A percentile compares a stretch with the other conserved stretches of the same genome.
These are phyloP conservation scores for Primulina huaijiensis DNA, from an alignment of 257 asterid genomes.

Conservation along the genomic window DNA sequence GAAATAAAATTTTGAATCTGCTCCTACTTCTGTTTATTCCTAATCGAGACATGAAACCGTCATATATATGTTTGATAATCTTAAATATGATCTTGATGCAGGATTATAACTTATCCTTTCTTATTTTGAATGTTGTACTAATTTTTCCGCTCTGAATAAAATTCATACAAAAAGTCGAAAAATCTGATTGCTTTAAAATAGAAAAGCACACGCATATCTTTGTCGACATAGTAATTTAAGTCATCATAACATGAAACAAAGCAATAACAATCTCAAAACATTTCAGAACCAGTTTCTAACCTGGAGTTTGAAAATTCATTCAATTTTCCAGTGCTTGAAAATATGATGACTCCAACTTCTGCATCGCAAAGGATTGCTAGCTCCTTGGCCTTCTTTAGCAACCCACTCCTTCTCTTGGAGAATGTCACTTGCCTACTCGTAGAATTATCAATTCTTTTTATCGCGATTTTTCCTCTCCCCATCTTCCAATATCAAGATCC, in stretches of 20 bases:
- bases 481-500: constrained; percentile 21
- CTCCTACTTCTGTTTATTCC: no score
- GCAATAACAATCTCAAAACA: neutral
- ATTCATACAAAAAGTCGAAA: no score
- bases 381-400: constrained; percentile 54
- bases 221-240: neutral
- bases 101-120: neutral
- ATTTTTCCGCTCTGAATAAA: neutral
- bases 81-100: no score
- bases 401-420: constrained; percentile 51
- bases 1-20: no score
- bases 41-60: neutral
- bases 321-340: constrained; percentile 47
- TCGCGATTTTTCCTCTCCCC: constrained; percentile 58
- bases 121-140: neutral
- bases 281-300: neutral
- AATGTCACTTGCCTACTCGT: constrained; percentile 54
- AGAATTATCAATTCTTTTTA: constrained; percentile 45
- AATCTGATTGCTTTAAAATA: neutral
- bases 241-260: no score
- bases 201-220: neutral
- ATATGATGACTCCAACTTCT: constrained; percentile 44
- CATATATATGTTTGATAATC: constrained; percentile 22
- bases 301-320: constrained; percentile 44
- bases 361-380: constrained; percentile 61